Evolutionary conservation across 345 rosid species (phyloP), one percentile per base, ranked within the genome.

Genomic region (Geranium brycei): DNA sequence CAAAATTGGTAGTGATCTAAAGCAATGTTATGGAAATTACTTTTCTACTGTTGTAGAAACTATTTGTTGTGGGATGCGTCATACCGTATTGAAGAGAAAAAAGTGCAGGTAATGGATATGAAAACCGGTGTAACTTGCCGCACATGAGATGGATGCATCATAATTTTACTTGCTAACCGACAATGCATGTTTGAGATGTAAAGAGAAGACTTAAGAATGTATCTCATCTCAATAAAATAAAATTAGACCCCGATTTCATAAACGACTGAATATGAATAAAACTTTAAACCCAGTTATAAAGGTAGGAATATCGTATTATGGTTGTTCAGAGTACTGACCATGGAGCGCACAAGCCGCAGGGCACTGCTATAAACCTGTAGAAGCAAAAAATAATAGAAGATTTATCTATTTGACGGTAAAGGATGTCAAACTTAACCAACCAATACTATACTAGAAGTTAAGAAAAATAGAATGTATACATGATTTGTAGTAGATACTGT

Each of bases 361-460:
- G 97, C 99, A 64, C 99, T 93, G 86, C 96, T 90, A 80, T 93
- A 90, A 65, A 93, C 97, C 99, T 85, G 84, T 15, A 62, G 51
- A 58, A 8, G 31, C 16, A 56, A 40, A 51, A 62, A 38, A 63
- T 19, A 62, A 66, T 19, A 19, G 41, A 53, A 70, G 62, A 30
- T 19, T 53, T 51, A 62, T 61, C 60, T 51, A 62, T 23, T 18
- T 12, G 16, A 47, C 19, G 30, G 28, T 8, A 17, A 10, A 38
- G 0, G 47, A 17, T n/a, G 32, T 7, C 11, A 23, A 23, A 60
- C n/a, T 8, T 23, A 23, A 15, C 23, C 14, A 12, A 31, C 17
- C 35, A 31, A 64, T 16, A 55, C 12, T 3, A 7, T 18, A 28
- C 31, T 5, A 6, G 51, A 4, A 7, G 19, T 18, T 10, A 40